Percentiles rank a stretch among this genome's conserved stretches.
phyloP scores from a whole-genome alignment of 768 basidiomycete species.

The Mycena galericulata region DNA sequence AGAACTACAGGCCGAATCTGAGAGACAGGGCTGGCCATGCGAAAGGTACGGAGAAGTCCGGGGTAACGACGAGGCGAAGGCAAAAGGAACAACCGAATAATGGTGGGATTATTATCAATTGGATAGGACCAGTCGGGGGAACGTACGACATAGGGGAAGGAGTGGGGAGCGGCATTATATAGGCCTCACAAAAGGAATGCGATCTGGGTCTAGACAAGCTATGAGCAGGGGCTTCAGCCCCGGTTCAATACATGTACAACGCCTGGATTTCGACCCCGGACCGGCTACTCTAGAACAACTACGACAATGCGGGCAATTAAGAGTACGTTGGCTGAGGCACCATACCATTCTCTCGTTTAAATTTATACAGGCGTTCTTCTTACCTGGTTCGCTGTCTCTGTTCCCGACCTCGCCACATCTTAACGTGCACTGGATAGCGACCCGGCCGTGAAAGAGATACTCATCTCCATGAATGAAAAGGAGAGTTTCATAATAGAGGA shows the following conservation, averaged over 20 bases:
- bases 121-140: constrained; percentile 8
- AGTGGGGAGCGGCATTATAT: constrained; percentile 22
- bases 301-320: constrained; percentile 27
- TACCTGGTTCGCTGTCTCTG: constrained; percentile 19
- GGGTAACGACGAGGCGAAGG: not conserved
- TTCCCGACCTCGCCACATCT: not conserved
- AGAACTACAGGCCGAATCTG: constrained; percentile 28
- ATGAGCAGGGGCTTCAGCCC: too few species aligned
- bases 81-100: not conserved
- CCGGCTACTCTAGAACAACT: too few species aligned
- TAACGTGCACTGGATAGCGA: constrained; percentile 61
- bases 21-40: constrained; percentile 30
- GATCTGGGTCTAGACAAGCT: too few species aligned
- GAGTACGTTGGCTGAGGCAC: not conserved
- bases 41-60: not conserved
- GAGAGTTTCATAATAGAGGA: constrained; percentile 88
- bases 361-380: constrained; percentile 22
- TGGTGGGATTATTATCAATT: constrained; percentile 3
- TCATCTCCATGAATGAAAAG: constrained; percentile 85
- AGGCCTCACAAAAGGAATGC: constrained; percentile 16
- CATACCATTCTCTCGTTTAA: not conserved
- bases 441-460: constrained; percentile 90
- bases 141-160: constrained; percentile 29
- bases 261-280: constrained; percentile 2
- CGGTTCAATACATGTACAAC: not conserved